Evolutionary conservation across 2,329 filamentous ascomycete genomes (phyloP), one percentile per base, ranked within the genome.

Genomic region (Botrytis squamosa): DNA sequence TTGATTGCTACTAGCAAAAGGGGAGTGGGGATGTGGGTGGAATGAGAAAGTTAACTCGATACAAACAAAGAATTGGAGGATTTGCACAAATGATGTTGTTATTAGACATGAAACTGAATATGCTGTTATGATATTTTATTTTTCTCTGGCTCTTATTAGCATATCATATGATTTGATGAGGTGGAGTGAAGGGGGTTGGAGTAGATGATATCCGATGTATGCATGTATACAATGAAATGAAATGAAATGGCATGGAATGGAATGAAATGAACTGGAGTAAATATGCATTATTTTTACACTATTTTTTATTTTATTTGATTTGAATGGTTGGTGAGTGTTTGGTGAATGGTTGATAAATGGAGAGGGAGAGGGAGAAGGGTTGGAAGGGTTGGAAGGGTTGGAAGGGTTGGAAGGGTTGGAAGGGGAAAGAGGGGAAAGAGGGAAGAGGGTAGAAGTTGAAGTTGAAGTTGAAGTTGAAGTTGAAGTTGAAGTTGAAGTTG

Each of bases 41-140:
- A 9, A 22, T n/a, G 25, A 55, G 49, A 55, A 52, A 52, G 49
- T 55, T 16, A 1, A 14, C 29, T 42, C 36, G 22, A n/a, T 33
- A 38, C 9, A 20, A 10, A 20, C 3, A 55, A 38, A 49, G 49
- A 42, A 40, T 57, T 22, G 65, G 40, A 33, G 5, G 36, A 25
- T 68, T 20, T 55, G 36, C 36, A 42, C 36, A 42, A 10, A 57
- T 68, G 36, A 68, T 16, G 25, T 55, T 42, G 36, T 68, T 57
- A 42, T n/a, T 68, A 68, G 65, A 68, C 65, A 68, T 68, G 65
- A 55, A 68, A 57, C 49, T 33, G 25, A 42, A 68, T 36, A 68
- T 55, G 46, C 36, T 68, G 36, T 68, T 29, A 40, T 20, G 36
- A 55, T 52, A 22, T 68, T 68, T 52, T 3, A n/a, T 52, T 52